Percentiles rank a stretch among this genome's conserved stretches.
These are phyloP conservation scores for Chernovozyma aurita DNA, from an alignment of 1,139 yeast genomes.

Conservation along the genomic window DNA sequence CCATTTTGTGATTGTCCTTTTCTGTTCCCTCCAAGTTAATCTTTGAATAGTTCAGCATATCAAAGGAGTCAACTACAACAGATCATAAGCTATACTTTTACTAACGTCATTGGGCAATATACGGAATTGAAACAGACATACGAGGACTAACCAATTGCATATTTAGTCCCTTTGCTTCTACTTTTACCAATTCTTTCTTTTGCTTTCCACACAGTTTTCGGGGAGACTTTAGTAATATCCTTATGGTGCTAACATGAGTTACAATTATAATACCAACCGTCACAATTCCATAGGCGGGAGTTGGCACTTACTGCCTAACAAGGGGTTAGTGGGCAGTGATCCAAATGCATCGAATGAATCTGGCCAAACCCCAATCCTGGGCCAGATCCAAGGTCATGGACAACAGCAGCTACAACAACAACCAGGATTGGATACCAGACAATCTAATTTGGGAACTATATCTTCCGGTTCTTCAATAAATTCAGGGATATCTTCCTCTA, in stretches of 20 bases:
- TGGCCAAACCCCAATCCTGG: constrained; percentile 11
- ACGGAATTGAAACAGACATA: too few relatives aligned
- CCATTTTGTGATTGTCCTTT: too few relatives aligned
- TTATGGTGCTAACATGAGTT: constrained; percentile 1
- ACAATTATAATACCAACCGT: constrained; percentile 22
- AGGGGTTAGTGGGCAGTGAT: constrained; percentile 11
- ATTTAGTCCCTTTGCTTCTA: too few relatives aligned
- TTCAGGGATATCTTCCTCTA: neutral
- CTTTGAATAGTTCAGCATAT: too few relatives aligned
- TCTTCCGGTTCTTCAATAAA: neutral
- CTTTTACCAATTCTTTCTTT: too few relatives aligned
- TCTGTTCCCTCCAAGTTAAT: too few relatives aligned
- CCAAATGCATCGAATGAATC: neutral
- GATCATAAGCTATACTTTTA: too few relatives aligned
- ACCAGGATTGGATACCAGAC: constrained; percentile 8
- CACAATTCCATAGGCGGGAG: constrained; percentile 43
- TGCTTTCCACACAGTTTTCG: too few relatives aligned
- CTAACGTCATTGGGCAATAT: too few relatives aligned
- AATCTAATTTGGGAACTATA: neutral
- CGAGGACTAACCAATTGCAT: too few relatives aligned
- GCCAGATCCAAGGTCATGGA: constrained; percentile 11
- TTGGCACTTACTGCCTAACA: constrained; percentile 34
- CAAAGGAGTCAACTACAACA: too few relatives aligned
- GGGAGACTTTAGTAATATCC: too few relatives aligned
- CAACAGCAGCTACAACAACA: constrained; percentile 13